Conservation (phyloP, 805 yeast species). For the Candida loeiensis region DNA sequence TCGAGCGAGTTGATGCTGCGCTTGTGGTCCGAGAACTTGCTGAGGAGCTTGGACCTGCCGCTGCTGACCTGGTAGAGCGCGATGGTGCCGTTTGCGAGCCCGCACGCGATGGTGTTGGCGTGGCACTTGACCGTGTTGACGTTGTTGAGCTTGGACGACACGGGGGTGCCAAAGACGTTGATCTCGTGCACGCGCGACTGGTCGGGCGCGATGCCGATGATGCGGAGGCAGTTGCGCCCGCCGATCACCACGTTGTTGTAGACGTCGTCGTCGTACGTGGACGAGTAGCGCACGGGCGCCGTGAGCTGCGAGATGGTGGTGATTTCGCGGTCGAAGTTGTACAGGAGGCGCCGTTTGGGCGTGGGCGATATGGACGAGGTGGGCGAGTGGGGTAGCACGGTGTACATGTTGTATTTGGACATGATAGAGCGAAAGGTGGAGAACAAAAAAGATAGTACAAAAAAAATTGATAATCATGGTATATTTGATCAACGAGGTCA, state of each 20-base stretch:
- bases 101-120: constrained; percentile 36
- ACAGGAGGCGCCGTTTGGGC: constrained; percentile 13
- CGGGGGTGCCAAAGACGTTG: constrained; percentile 26
- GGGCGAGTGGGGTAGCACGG: constrained; percentile 11
- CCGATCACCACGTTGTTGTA: constrained; percentile 37
- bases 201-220: constrained; percentile 30
- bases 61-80: constrained; percentile 29
- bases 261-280: constrained; percentile 12
- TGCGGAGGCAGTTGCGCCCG: constrained; percentile 38
- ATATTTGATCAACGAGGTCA: no score
- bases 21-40: constrained; percentile 37
- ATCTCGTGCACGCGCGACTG: constrained; percentile 33
- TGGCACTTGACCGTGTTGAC: constrained; percentile 38
- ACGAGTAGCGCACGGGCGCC: constrained; percentile 14
- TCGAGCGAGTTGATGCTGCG: constrained; percentile 42
- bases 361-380: constrained; percentile 15
- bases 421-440: no score
- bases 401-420: neutral
- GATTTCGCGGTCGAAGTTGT: constrained; percentile 22
- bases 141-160: constrained; percentile 24
- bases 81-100: constrained; percentile 36
- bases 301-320: constrained; percentile 24
- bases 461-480: no score
- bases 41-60: constrained; percentile 30
- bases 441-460: neutral